Evolutionary conservation across 495 filamentous ascomycete species (phyloP).

Genomic region (Choiromyces venosus): DNA sequence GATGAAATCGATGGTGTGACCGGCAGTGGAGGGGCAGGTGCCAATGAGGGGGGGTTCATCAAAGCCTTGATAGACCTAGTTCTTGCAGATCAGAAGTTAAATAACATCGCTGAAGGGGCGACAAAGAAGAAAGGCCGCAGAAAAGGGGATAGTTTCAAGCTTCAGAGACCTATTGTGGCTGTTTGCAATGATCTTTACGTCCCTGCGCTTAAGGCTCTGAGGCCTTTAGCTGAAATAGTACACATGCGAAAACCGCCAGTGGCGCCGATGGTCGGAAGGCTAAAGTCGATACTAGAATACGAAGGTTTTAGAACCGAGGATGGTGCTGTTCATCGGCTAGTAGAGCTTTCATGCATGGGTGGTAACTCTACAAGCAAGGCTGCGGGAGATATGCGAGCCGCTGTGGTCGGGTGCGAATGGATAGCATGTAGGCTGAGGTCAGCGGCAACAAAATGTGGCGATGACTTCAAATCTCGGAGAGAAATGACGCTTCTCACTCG

Average conservation of each 20-base stretch:
- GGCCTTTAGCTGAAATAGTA: constrained; percentile 83
- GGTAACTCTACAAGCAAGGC: constrained; percentile 51
- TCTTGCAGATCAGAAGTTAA: constrained; percentile 65
- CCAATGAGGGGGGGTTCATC: constrained; percentile 80
- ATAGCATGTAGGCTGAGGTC: constrained; percentile 74
- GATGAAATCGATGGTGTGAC: constrained; percentile 96
- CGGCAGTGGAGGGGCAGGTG: constrained; percentile 56
- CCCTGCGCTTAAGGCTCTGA: constrained; percentile 73
- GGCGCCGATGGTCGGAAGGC: constrained; percentile 73
- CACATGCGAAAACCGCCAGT: constrained; percentile 82
- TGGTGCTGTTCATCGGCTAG: constrained; percentile 80
- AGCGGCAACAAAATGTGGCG: constrained; percentile 36
- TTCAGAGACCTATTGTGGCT: constrained; percentile 80
- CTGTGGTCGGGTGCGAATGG: constrained; percentile 94
- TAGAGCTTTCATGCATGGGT: constrained; percentile 55
- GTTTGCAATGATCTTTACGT: constrained; percentile 99
- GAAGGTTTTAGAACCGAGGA: constrained; percentile 81
- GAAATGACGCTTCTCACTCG: constrained; percentile 56
- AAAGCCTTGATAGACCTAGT: constrained; percentile 90
- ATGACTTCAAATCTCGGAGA: constrained; percentile 36
- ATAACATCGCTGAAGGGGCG: constrained; percentile 19
- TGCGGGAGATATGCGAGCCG: constrained; percentile 84
- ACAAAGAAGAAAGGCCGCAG: constrained; percentile 46
- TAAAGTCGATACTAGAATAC: constrained; percentile 75
- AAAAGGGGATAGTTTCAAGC: constrained; percentile 73